Base-by-base conservation (phyloP, 108 stramenopile species). In the Tribonema minus region DNA sequence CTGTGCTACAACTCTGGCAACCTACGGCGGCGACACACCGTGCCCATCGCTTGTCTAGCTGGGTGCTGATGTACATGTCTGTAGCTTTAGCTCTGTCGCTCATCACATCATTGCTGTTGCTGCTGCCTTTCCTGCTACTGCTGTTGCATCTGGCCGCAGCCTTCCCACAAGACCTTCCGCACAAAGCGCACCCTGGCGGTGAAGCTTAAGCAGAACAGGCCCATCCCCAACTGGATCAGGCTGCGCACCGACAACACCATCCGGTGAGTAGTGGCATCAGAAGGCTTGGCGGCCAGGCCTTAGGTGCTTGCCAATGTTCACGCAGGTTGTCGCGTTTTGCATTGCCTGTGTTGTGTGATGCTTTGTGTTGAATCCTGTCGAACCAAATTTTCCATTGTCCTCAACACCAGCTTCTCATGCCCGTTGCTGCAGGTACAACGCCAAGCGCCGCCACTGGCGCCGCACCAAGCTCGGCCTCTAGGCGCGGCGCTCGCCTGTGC, bases 391-490 rank as follows among this genome's bases (percentile, higher is more conserved):
- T n/a, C n/a, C n/a, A n/a, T n/a, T n/a, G n/a, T n/a, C n/a, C n/a
- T n/a, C n/a, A n/a, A n/a, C n/a, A n/a, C n/a, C n/a, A n/a, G n/a
- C n/a, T n/a, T n/a, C n/a, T n/a, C n/a, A n/a, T n/a, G n/a, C n/a
- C n/a, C n/a, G n/a, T n/a, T n/a, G n/a, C n/a, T 54, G 20, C 77
- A 93, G 96, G 83, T 99, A 96, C 93, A 99, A 99, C 88, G 92
- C 93, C 75, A 99, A 98, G 92, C 91, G 99, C 82, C 91, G 99
- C 82, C 96, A 98, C 92, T 99, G 99, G 99, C 94, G 99, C 81
- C 92, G 99, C 85, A 99, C 99, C 78, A 99, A 99, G 97, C 91
- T 99, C 82, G 99, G 99, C 87, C 90, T 99, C 83, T 99, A 98
- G 95, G 71, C 46, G 9, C 15, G 15, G 46, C 46, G 46, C 46